These are phyloP conservation scores for Pestalotiopsis sp. DNA, from an alignment of 2,329 filamentous ascomycete species.

Conservation along the genomic window DNA sequence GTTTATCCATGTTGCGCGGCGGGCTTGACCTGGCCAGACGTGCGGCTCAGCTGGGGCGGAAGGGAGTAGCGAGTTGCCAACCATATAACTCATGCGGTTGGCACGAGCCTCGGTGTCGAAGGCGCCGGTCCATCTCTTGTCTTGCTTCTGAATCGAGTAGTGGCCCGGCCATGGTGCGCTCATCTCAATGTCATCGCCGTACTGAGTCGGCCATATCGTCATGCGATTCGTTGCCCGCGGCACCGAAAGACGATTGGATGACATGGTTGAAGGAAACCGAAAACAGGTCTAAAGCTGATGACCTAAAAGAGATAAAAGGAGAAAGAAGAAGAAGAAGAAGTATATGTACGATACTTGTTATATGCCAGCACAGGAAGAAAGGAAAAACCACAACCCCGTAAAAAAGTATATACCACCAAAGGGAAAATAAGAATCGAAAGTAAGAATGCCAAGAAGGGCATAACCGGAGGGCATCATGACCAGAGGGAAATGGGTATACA, in stretches of 20 bases:
- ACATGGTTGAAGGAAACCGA: slow-evolving; percentile 14
- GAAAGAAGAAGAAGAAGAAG: neutral
- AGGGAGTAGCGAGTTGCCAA: slow-evolving; percentile 22
- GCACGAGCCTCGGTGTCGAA: slow-evolving; percentile 24
- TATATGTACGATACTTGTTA: neutral
- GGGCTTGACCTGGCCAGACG: slow-evolving; percentile 19
- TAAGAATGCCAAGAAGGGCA: slow-evolving; percentile 11
- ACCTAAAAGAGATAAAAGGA: neutral
- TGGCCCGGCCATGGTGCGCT: slow-evolving; percentile 16
- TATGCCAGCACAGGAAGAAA: slow-evolving; percentile 14
- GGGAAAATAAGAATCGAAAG: slow-evolving; percentile 11
- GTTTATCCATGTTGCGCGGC: slow-evolving; percentile 19
- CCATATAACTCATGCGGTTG: slow-evolving; percentile 22
- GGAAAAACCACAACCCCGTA: slow-evolving; percentile 5
- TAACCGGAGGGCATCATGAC: neutral
- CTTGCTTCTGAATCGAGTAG: slow-evolving; percentile 4
- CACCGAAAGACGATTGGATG: slow-evolving; percentile 14
- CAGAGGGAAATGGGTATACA: neutral
- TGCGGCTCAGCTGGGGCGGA: slow-evolving; percentile 13
- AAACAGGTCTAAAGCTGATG: neutral
- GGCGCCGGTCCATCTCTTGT: slow-evolving; percentile 21
- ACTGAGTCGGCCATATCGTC: slow-evolving; percentile 23
- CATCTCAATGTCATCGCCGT: slow-evolving; percentile 16
- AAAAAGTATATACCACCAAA: slow-evolving; percentile 1
- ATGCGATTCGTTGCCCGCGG: slow-evolving; percentile 17